These are phyloP conservation scores for Ogataea degrootiae DNA, from an alignment of 805 yeast species.

Conservation along the genomic window DNA sequence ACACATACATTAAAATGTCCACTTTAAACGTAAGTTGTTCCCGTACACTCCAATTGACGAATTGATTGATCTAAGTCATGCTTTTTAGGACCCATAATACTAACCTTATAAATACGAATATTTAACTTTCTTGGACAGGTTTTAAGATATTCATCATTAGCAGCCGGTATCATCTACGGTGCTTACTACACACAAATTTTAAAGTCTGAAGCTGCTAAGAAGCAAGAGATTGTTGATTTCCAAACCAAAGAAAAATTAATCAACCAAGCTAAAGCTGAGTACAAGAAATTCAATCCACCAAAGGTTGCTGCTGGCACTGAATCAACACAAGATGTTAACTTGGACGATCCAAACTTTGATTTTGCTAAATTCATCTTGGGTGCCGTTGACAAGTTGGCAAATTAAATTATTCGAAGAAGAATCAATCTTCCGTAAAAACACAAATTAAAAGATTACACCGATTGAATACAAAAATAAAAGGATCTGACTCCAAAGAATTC, in stretches of 20 bases:
- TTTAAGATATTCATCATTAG: conserved; percentile 88
- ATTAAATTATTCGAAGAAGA: conserved; percentile 6
- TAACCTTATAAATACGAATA: neutral
- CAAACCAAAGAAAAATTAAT: conserved; percentile 69
- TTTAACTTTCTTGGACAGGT: conserved; percentile 40
- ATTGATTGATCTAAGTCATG: neutral
- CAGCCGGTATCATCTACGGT: conserved; percentile 86
- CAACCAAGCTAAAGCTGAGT: conserved; percentile 85
- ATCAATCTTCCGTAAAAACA: neutral
- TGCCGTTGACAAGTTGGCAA: conserved; percentile 51
- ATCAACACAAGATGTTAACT: conserved; percentile 42
- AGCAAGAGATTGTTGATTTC: conserved; percentile 54
- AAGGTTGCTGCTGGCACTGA: conserved; percentile 37
- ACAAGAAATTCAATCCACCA: conserved; percentile 56
- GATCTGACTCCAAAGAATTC: neutral
- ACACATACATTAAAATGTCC: conserved; percentile 33
- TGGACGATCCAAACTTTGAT: conserved; percentile 90
- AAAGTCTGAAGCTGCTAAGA: conserved; percentile 53
- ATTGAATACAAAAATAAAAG: neutral
- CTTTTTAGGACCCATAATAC: neutral
- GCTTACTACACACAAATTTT: conserved; percentile 74
- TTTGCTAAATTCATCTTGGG: conserved; percentile 65
- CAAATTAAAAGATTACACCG: neutral
- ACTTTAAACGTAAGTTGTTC: conserved; percentile 40
- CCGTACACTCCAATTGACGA: no score